Evolutionary conservation across 75 land plant genomes (phyloP), one percentile per base, ranked within the genome.

Genomic region (Picea sitchensis): DNA sequence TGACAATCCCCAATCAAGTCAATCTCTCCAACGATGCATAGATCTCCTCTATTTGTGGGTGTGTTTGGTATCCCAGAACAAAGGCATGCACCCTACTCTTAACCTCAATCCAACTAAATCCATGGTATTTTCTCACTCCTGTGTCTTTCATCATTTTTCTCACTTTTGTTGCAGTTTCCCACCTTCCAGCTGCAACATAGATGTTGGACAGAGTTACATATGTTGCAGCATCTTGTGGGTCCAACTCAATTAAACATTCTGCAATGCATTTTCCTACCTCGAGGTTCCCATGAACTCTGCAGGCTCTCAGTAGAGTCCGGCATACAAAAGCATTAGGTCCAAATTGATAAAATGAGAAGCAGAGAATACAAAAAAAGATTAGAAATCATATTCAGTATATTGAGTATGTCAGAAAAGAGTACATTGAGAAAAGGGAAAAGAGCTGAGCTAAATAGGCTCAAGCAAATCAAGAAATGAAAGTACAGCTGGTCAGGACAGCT

Each of bases 91-190:
- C 26, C 54, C 59, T 44, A 9, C 41, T 61, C 51, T 82, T 80
- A 30, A 82, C 76, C 62, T 80, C 83, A 58, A 82, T 71, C 75
- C 59, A 80, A 57, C 82, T 71, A n/a, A 54, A 60, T 68, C 82
- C 82, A 17, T 82, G 78, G 23, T 80, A 75, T 58, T 61, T 65
- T 36, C n/a, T 69, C 26, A 80, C 65, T 38, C 59, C 77, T 56
- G 58, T 65, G 76, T 67, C 75, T 54, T 54, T 63, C 47, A 72
- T 80, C 5, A 59, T 38, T n/a, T 32, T 80, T 23, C 65, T 63
- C 65, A 82, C 47, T 57, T 38, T 62, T 26, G 36, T 41, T 54
- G 47, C 83, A 59, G 73, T 62, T 41, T 81, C 26, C 26, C 26
- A 26, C 26, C 26, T 26, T 26, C 83, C 79, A 18, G 78, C 61